Evolutionary conservation across 768 basidiomycete species (phyloP), one percentile per base, ranked within the genome.

Genomic region (Russula sp.): DNA sequence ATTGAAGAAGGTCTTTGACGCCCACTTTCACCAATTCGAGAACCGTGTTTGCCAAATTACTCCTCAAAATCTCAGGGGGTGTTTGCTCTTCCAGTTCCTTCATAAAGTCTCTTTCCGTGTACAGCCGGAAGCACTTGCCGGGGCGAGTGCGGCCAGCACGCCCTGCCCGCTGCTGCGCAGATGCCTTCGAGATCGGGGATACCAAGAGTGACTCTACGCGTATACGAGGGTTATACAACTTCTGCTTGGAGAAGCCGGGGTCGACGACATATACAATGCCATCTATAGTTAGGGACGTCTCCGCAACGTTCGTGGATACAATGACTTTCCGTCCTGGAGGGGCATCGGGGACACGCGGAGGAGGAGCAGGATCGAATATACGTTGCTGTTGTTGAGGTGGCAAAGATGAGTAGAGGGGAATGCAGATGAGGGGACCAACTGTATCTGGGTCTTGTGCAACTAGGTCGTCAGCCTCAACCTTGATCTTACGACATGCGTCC

Each of bases 251-350:
- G 76, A 98, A 97, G 0, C 94, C 95, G 0, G 95, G 93, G 70
- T 98, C 96, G 49, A 98, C 94, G 60, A 98, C 96, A 69, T 98
- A 99, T 22, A 99, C 96, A 68, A 99, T 98, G 20, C 96, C 96
- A 67, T 99, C 96, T 59, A 99, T 98, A 3, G 96, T 99, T 45
- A 98, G 75, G 2, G 93, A 96, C 1, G 96, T 98, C 74, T 99
- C 96, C 5, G 97, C 97, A 61, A 98, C 93, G 71, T 98, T 99
- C 32, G 96, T 99, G 8, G 94, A 92, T 0, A 99, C 79, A 36
- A 99, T 89, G 45, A 98, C 83, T 73, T 99, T 99, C 61, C 96
- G 84, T 0, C 96, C 96, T 0, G 88, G 86, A 0, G 93, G 87
- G 1, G 92, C 88, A 50, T 77, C 84, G 0, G 81, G 72, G 0